Evolutionary conservation across 1,284 basidiomycete species (phyloP), one percentile per base, ranked within the genome.

Genomic region (Takashimella tepidaria): DNA sequence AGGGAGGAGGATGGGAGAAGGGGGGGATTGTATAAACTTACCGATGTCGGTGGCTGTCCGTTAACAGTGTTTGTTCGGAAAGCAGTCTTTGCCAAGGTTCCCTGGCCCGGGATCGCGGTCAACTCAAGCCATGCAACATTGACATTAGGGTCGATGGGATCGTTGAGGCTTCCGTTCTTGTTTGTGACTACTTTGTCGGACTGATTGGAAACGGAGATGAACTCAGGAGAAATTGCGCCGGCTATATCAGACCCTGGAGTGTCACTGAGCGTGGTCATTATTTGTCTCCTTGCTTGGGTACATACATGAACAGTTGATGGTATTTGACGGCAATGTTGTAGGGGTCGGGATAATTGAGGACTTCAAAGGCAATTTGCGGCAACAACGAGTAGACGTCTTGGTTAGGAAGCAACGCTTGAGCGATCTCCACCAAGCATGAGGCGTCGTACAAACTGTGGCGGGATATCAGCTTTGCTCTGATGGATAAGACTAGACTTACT

Each of bases 101-200:
- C 84, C 41, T 78, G 57, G 11, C 81, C 70, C 37, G 68, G 70
- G 24, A 66, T 27, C 31, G 54, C 61, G 3, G 72, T 76, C 22
- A 87, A 73, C 53, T 79, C 68, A 19, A 86, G 73, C 81, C 83
- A 84, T 57, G 82, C 78, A 25, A 86, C 75, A 59, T 86, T 79
- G 37, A 23, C 43, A 41, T 69, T 61, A 5, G 68, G 60, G 48
- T 80, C 72, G 19, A 72, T 73, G 10, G 83, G 82, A 12, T 81
- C 78, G 45, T 49, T 49, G 41, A 51, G 26, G 13, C 41, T 23
- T 4, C 54, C 59, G 3, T 51, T 46, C 41, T 62, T 64, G 43
- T 45, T 50, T 16, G 53, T 59, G 58, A 80, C 76, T 53, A 81
- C 62, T 5, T 77, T 62, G 45, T 73, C 63, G n/a, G 76, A 63